These are phyloP conservation scores for Gamsiella multidivaricata DNA, from an alignment of 192 early-diverging fungal species.

Conservation along the genomic window DNA sequence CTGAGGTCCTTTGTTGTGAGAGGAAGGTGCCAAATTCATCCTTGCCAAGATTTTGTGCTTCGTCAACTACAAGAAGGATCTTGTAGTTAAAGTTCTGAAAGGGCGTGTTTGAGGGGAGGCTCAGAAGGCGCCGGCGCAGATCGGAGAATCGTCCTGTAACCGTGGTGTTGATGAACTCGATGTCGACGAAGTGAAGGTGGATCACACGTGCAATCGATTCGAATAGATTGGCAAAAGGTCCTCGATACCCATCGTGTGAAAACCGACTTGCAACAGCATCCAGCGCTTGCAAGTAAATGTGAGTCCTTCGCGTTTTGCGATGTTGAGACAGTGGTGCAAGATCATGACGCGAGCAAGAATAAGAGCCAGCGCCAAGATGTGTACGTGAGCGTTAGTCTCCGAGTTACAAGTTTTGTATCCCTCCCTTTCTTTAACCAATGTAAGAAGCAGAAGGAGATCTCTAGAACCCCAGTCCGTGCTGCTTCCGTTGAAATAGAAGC, in stretches of 20 bases:
- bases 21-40: conserved; percentile 14
- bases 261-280: conserved; percentile 25
- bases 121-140: conserved; percentile 21
- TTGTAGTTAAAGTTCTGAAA: conserved; percentile 10
- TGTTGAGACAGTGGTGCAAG: conserved; percentile 18
- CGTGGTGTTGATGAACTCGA: conserved; percentile 5
- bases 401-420: background rate
- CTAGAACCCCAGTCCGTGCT: conserved; percentile 14
- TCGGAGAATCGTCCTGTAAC: conserved; percentile 11
- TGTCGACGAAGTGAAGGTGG: background rate
- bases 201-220: background rate
- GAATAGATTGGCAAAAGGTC: conserved; percentile 34
- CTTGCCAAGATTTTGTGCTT: conserved; percentile 38
- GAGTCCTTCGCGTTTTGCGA: conserved; percentile 13
- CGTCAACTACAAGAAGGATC: conserved; percentile 40
- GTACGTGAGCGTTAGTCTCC: conserved; percentile 17
- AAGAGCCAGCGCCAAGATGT: conserved; percentile 23
- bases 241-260: conserved; percentile 3
- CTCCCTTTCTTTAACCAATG: background rate
- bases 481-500: conserved; percentile 41
- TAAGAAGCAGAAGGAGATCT: conserved; percentile 20
- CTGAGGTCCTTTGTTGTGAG: conserved; percentile 9
- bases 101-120: conserved; percentile 10
- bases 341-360: conserved; percentile 25
- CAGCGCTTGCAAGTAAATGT: conserved; percentile 33